phyloP scores from a whole-genome alignment of 1,284 basidiomycete genomes.

The Cryptococcus sp. region DNA sequence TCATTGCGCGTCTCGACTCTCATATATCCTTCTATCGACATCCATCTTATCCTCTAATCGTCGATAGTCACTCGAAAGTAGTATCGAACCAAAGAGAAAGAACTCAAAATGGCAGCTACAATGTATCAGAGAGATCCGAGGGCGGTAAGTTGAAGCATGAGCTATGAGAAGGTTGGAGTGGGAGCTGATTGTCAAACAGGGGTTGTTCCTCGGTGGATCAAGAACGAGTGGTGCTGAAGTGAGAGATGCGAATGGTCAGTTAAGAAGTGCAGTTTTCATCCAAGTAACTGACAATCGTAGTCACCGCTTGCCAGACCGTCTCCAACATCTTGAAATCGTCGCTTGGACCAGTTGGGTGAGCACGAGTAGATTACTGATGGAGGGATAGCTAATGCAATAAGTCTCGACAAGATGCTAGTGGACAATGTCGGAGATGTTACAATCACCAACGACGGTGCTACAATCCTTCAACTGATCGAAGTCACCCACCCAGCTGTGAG shows the following conservation, averaged over 20 bases:
- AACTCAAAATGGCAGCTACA: slow-evolving; percentile 38
- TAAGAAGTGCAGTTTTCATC: not conserved
- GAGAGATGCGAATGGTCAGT: slow-evolving; percentile 87
- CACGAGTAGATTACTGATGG: not conserved
- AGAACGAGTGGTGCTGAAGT: slow-evolving; percentile 92
- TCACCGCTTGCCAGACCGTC: slow-evolving; percentile 91
- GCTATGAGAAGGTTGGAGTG: not conserved
- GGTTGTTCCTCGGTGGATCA: slow-evolving; percentile 89
- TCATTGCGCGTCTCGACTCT: not conserved
- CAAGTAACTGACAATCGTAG: slow-evolving; percentile 49
- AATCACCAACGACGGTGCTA: slow-evolving; percentile 99
- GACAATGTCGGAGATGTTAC: slow-evolving; percentile 99
- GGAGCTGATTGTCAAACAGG: slow-evolving; percentile 44
- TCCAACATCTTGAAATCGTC: slow-evolving; percentile 98
- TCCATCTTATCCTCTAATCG: not conserved
- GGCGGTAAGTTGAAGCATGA: slow-evolving; percentile 32
- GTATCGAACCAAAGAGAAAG: not conserved
- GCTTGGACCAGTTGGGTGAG: slow-evolving; percentile 74
- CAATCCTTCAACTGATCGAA: slow-evolving; percentile 86
- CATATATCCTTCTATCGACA: not conserved
- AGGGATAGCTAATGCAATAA: slow-evolving; percentile 11
- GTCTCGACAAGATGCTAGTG: slow-evolving; percentile 95
- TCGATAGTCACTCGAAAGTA: not conserved
- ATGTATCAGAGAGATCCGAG: slow-evolving; percentile 50
- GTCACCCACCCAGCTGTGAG: slow-evolving; percentile 85